Percentiles rank a stretch among this genome's conserved stretches.
Conservation (phyloP, 1,139 yeast genomes). For the Suhomyces atakaporum region DNA sequence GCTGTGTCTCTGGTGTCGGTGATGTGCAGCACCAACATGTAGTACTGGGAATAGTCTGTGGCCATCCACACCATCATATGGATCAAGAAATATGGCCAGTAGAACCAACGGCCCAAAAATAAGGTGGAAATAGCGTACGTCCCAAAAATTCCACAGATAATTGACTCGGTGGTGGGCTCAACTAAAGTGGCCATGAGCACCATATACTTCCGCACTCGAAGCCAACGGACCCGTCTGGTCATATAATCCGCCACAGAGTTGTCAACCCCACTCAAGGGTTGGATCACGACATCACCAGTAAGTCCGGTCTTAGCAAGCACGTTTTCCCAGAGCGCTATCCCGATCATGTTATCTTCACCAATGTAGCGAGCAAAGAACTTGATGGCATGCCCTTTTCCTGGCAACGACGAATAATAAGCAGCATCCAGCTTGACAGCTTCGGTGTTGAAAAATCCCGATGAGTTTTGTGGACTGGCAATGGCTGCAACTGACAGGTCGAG, state of each 20-base stretch:
- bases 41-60: constrained; percentile 64
- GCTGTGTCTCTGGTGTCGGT: constrained; percentile 7
- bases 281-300: constrained; percentile 77
- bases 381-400: constrained; percentile 55
- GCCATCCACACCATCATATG: constrained; percentile 67
- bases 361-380: constrained; percentile 76
- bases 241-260: constrained; percentile 56
- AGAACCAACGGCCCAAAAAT: constrained; percentile 37
- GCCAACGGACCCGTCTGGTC: constrained; percentile 76
- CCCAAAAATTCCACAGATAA: constrained; percentile 70
- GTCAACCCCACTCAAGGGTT: constrained; percentile 63
- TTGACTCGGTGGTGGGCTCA: constrained; percentile 84
- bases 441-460: constrained; percentile 36
- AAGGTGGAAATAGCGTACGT: constrained; percentile 57
- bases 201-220: constrained; percentile 88
- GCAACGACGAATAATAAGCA: constrained; percentile 22
- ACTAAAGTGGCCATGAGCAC: constrained; percentile 79
- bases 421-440: constrained; percentile 36
- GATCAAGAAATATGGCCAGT: constrained; percentile 39
- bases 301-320: constrained; percentile 72
- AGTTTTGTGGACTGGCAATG: constrained; percentile 9
- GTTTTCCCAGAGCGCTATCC: constrained; percentile 76
- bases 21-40: constrained; percentile 40
- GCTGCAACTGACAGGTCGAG: constrained; percentile 61
- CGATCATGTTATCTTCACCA: constrained; percentile 94